Evolutionary conservation across 2,329 filamentous ascomycete genomes (phyloP), one percentile per base, ranked within the genome.

Genomic region (Hymenoscyphus linearis): DNA sequence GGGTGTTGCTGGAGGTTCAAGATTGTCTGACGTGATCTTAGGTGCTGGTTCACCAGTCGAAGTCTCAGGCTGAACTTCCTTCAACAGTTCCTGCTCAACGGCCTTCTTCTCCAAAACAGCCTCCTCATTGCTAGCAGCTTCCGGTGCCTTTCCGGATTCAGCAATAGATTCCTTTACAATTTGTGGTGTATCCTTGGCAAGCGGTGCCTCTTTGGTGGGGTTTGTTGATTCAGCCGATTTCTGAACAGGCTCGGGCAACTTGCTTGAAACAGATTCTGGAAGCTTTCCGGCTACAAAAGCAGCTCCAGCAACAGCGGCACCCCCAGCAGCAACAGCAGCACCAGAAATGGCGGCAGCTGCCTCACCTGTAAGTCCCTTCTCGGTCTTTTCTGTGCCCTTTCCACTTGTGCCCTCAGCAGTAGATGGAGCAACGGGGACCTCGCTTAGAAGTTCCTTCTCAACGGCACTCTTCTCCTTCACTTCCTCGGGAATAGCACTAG

Each of bases 101-200:
- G 79, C 81, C 73, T 84, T 85, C 83, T 95, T 95, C 68, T 93
- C 89, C 64, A 82, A 77, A 6, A 95, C 89, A 18, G 86, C 88
- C 60, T 81, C 80, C 1, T 84, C 78, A 74, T 86, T 88, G 60
- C 83, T 82, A 37, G 88, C 84, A 36, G 90, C 90, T 75, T 95
- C 91, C 9, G 90, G 87, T 63, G 78, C 79, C 69, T 80, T 74
- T 59, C 84, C 82, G 25, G 88, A 82, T 69, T 82, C 78, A 44
- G 76, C 71, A 55, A 85, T 81, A 7, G 83, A 85, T 67, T 84
- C 77, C 74, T 82, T 82, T 18, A 86, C 84, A 66, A 82, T 78
- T 27, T 72, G 71, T 59, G 40, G 40, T 47, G 40, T 47, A 18
- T 47, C 40, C 40, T 47, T 47, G 18, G 40, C 40, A 16, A 47